These are phyloP conservation scores for Trichoderma atrobrunneum DNA, from an alignment of 2,329 filamentous ascomycete genomes.

Conservation along the genomic window DNA sequence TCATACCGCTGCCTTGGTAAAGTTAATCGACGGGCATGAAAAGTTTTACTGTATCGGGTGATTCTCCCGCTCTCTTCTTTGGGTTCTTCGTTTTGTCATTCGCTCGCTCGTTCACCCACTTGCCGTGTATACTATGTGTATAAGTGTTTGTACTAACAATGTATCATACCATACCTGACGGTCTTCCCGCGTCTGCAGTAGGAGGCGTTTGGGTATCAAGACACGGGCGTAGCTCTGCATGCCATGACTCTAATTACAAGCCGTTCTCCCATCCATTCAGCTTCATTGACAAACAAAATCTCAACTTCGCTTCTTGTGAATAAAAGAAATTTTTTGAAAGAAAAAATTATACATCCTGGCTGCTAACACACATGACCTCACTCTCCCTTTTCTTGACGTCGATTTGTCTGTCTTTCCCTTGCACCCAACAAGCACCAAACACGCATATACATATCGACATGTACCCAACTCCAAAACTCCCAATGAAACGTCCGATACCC, in stretches of 20 bases:
- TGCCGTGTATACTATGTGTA: background rate
- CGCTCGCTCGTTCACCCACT: background rate
- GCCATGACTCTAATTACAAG: background rate
- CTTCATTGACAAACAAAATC: background rate
- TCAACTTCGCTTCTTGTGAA: background rate
- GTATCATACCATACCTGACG: background rate
- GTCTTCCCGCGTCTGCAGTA: background rate
- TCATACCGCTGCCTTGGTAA: background rate
- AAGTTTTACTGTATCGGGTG: background rate
- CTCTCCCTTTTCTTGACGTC: background rate
- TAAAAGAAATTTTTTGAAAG: background rate
- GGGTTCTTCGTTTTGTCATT: background rate
- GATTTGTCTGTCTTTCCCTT: background rate
- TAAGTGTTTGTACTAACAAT: background rate
- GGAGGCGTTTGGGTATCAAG: conserved; percentile 1
- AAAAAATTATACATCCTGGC: background rate
- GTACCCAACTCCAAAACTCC: background rate
- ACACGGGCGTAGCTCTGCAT: background rate
- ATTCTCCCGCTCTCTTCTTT: background rate
- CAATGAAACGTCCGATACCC: conserved; percentile 17
- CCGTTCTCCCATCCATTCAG: background rate
- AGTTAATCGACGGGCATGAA: background rate
- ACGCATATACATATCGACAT: no score
- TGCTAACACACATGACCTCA: background rate
- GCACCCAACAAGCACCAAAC: background rate